Conservation (phyloP, 75 land plant genomes). For the Picea glauca region DNA sequence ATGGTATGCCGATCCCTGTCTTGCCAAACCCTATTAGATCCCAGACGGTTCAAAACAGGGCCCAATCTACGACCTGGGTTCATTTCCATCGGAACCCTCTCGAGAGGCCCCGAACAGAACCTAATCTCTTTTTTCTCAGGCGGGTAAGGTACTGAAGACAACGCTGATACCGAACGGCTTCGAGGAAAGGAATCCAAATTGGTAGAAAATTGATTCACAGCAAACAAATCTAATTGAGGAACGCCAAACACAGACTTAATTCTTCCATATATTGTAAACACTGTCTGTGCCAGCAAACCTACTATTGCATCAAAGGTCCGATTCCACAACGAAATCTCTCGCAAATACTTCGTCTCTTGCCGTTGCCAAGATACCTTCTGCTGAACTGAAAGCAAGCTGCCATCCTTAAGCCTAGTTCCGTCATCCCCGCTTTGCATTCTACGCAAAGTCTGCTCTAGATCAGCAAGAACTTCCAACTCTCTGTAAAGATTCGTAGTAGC, state of each 20-base stretch:
- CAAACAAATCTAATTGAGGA: slow-evolving; percentile 28
- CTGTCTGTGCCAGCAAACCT: slow-evolving; percentile 63
- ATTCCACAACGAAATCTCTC: slow-evolving; percentile 88
- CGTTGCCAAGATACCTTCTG: slow-evolving; percentile 88
- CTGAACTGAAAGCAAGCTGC: slow-evolving; percentile 51
- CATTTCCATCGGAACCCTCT: background rate
- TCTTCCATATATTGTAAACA: slow-evolving; percentile 76
- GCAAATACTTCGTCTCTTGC: slow-evolving; percentile 66
- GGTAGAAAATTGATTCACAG: background rate
- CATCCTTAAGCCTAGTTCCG: slow-evolving; percentile 41
- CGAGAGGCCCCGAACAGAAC: background rate
- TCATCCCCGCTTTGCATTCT: slow-evolving; percentile 52
- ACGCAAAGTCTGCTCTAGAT: slow-evolving; percentile 67
- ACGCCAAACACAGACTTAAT: slow-evolving; percentile 72
- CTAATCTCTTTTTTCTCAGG: background rate
- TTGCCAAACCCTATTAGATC: slow-evolving; percentile 7
- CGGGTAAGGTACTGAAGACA: background rate
- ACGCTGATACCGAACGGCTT: slow-evolving; percentile 2
- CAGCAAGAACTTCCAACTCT: slow-evolving; percentile 78
- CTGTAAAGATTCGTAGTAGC: slow-evolving; percentile 64
- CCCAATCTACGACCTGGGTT: slow-evolving; percentile 6
- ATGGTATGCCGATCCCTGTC: slow-evolving; percentile 6
- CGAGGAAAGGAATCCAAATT: background rate
- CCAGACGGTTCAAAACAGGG: slow-evolving; percentile 12
- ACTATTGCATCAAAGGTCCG: slow-evolving; percentile 81